Base-by-base conservation (phyloP, 2,329 filamentous ascomycete genomes). In the Elsinoe fawcettii region DNA sequence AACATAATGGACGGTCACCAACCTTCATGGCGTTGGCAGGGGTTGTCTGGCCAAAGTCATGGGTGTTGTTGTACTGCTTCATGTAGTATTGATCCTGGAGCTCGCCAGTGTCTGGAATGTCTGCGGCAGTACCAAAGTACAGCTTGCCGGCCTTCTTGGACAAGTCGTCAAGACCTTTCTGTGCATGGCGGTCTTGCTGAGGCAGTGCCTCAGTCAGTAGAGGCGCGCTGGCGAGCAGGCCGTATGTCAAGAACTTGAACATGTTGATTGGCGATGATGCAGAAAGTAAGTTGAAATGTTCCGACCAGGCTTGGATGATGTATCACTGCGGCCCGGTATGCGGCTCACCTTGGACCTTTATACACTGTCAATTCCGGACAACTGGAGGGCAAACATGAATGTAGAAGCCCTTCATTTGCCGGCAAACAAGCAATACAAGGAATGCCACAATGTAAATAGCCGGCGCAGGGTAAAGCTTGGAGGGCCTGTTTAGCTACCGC, bases 11-110 rank as follows among this genome's bases (percentile, higher is more conserved):
- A 14, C 9, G 34, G 14, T 14, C n/a, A 36, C 63, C 37, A 56
- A 70, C 70, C 66, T 82, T 81, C 67, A 83, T 79, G 2, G 77
- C 76, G 66, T 87, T 87, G 51, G 79, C 80, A 0, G 83, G 82
- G 0, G 83, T 85, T 23, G 85, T 75, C 67, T 83, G 78, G 30
- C 84, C 84, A 63, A 86, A 87, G 64, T 85, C 81, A 47, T 73
- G 70, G 6, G 65, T 71, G 66, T 84, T 72, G 61, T 75, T 75
- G 41, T 84, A 71, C 60, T 85, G 80, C 18, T 71, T 67, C 16
- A 76, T 70, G 67, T 87, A 88, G 25, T 74, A 64, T 11, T 70
- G 65, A 68, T 87, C 80, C 44, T 70, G 73, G 34, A 81, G 67
- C 61, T 80, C 77, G 2, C 68, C 66, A 2, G 61, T 66, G 27